Conservation (phyloP, 345 rosid species). For the Dipteronia sinensis region DNA sequence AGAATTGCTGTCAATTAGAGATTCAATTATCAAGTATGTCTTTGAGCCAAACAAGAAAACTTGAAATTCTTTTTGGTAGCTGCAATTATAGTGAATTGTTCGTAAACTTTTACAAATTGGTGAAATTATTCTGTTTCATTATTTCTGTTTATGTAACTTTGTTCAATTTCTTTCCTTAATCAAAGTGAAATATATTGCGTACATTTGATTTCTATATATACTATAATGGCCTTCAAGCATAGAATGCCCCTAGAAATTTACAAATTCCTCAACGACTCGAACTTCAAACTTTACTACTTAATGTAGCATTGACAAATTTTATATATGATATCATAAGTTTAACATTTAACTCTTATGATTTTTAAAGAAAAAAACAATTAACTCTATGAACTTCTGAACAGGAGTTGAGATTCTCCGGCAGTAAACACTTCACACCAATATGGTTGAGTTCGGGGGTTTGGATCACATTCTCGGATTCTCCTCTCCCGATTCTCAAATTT, state of each 20-base stretch:
- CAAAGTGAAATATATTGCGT: background rate
- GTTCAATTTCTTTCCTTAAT: background rate
- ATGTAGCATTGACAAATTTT: no score
- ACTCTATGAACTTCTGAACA: no score
- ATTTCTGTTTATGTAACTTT: background rate
- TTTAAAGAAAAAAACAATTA: no score
- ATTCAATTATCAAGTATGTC: constrained; percentile 52
- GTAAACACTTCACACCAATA: no score
- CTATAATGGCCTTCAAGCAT: background rate
- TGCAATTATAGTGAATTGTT: background rate
- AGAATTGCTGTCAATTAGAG: constrained; percentile 51
- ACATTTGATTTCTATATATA: background rate
- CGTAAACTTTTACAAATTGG: background rate
- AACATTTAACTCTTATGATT: no score
- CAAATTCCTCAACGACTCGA: no score
- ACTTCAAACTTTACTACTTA: no score
- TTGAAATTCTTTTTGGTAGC: background rate
- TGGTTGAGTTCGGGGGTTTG: no score
- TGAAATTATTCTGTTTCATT: background rate
- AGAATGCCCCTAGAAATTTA: background rate
- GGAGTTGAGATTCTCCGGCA: no score
- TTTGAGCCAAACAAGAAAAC: constrained; percentile 53
- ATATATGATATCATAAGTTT: no score
- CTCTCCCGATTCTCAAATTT: no score
- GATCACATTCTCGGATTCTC: no score